These are phyloP conservation scores for Sclerotiophoma versabilis DNA, from an alignment of 2,329 filamentous ascomycete genomes.

Conservation along the genomic window DNA sequence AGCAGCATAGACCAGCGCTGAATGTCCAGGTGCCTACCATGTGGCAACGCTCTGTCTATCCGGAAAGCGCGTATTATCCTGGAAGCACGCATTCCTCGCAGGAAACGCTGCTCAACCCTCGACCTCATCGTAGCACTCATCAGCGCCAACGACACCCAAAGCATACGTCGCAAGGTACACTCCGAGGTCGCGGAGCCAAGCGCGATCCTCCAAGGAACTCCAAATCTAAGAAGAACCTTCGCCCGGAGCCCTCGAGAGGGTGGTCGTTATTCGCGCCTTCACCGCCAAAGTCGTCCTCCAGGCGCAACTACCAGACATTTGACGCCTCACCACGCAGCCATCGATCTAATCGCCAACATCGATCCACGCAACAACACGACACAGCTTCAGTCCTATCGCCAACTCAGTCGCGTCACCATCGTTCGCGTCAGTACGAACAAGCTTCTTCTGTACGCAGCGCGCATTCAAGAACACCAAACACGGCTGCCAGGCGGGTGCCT, in stretches of 20 bases:
- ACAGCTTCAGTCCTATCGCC: conserved; percentile 24
- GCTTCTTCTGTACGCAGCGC: conserved; percentile 31
- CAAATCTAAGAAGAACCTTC: conserved; percentile 40
- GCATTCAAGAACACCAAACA: conserved; percentile 45
- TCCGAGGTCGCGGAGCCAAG: conserved; percentile 47
- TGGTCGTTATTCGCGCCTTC: conserved; percentile 44
- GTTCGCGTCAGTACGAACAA: conserved; percentile 40
- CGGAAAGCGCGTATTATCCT: conserved; percentile 20
- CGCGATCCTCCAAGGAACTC: conserved; percentile 43
- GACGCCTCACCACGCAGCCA: conserved; percentile 41
- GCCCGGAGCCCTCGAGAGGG: conserved; percentile 32
- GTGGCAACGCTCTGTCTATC: conserved; percentile 38
- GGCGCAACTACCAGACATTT: conserved; percentile 35
- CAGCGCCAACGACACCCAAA: conserved; percentile 44
- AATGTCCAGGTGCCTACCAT: conserved; percentile 38
- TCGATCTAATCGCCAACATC: conserved; percentile 37
- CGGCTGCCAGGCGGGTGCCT: conserved; percentile 41
- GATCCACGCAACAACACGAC: conserved; percentile 22
- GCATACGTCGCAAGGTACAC: conserved; percentile 43
- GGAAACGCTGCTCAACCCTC: conserved; percentile 46
- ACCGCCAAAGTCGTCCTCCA: conserved; percentile 37
- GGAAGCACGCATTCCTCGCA: conserved; percentile 40
- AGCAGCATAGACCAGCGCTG: conserved; percentile 29
- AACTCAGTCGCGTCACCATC: conserved; percentile 36
- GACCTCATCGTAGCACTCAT: conserved; percentile 44